These are phyloP conservation scores for Lactarius sp. DNA, from an alignment of 768 basidiomycete species.

Conservation along the genomic window DNA sequence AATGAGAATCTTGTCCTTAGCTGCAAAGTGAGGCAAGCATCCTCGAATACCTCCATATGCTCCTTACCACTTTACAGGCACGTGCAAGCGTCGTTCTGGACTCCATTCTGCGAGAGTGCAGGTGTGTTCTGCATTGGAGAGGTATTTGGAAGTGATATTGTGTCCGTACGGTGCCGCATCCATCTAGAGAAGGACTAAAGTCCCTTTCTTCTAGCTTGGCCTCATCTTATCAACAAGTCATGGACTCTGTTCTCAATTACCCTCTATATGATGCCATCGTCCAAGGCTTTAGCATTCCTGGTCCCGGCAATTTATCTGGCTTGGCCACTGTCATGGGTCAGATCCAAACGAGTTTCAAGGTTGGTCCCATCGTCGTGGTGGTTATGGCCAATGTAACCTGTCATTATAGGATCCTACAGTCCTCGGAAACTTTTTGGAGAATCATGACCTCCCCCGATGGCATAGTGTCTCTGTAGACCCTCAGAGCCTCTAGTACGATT, in stretches of 20 bases:
- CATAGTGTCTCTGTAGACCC: constrained; percentile 65
- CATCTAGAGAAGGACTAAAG: constrained; percentile 23
- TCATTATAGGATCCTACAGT: constrained; percentile 33
- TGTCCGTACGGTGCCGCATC: constrained; percentile 34
- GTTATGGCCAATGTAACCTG: neutral
- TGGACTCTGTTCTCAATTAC: constrained; percentile 70
- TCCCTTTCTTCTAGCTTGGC: constrained; percentile 39
- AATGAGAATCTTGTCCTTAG: constrained; percentile 18
- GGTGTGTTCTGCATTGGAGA: constrained; percentile 87
- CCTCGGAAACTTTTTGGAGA: constrained; percentile 77
- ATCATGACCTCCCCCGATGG: constrained; percentile 76
- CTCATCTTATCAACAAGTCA: constrained; percentile 53
- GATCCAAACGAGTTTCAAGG: constrained; percentile 51
- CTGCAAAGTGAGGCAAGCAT: constrained; percentile 33
- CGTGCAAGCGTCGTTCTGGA: constrained; percentile 73
- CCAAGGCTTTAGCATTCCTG: constrained; percentile 67
- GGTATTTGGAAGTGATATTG: constrained; percentile 53
- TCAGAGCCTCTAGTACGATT: constrained; percentile 58
- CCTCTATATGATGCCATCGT: constrained; percentile 62
- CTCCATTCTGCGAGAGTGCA: constrained; percentile 62
- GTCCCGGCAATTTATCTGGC: constrained; percentile 55
- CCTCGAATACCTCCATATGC: constrained; percentile 5
- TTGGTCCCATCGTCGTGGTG: neutral
- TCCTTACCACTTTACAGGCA: constrained; percentile 39
- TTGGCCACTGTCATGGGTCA: constrained; percentile 48